Conservation (phyloP, 768 basidiomycete genomes). For the Suillus bovinus region DNA sequence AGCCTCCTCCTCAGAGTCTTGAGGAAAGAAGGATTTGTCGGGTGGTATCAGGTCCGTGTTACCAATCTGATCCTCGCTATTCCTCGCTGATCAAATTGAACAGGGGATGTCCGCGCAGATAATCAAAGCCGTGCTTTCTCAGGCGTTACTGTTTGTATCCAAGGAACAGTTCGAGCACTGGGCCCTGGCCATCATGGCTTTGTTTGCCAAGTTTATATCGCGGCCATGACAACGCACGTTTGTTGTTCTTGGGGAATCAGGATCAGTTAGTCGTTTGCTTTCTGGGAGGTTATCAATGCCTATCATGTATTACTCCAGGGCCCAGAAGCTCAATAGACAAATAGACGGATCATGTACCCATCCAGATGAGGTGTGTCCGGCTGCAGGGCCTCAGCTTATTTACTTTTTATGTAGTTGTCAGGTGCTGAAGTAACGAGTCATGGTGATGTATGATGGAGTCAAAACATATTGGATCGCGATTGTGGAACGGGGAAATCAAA, state of each 20-base stretch:
- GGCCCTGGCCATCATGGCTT: constrained; percentile 69
- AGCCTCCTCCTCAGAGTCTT: constrained; percentile 73
- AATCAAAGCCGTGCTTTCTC: constrained; percentile 91
- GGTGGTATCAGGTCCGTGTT: constrained; percentile 85
- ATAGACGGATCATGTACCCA: background rate
- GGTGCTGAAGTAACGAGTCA: background rate
- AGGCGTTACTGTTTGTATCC: constrained; percentile 94
- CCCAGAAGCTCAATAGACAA: background rate
- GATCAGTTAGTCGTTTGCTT: background rate
- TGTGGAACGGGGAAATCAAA: background rate
- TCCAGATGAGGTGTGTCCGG: background rate
- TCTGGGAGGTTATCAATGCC: too few species aligned
- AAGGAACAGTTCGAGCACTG: constrained; percentile 97
- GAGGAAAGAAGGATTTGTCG: constrained; percentile 76
- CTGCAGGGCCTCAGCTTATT: background rate
- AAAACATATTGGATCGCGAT: too few species aligned
- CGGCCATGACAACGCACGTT: constrained; percentile 11
- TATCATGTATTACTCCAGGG: too few species aligned
- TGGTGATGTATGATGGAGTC: background rate
- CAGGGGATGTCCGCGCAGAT: constrained; percentile 98
- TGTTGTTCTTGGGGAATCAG: background rate
- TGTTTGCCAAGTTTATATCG: constrained; percentile 38
- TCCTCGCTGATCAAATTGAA: constrained; percentile 8
- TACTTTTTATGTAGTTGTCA: background rate
- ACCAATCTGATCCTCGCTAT: background rate